phyloP scores from a whole-genome alignment of 1,284 basidiomycete genomes.

The Malassezia slooffiae region DNA sequence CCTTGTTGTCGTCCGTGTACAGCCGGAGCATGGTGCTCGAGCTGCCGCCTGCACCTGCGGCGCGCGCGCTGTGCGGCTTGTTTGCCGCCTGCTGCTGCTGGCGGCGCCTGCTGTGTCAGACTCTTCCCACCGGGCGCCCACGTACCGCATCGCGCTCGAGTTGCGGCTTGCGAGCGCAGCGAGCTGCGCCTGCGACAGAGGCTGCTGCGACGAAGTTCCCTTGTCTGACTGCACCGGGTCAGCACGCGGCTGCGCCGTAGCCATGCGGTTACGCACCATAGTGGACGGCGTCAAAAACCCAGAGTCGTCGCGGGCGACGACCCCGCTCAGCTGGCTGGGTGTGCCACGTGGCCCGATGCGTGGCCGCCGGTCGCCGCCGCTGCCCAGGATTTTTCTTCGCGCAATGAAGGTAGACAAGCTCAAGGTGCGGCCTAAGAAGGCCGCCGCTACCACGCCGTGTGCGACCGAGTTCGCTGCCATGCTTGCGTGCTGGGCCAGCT shows the following conservation, averaged over 20 bases:
- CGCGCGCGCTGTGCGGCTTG: conserved; percentile 75
- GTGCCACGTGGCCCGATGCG: conserved; percentile 4
- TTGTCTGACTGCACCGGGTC: conserved; percentile 11
- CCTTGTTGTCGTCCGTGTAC: conserved; percentile 87
- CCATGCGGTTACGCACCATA: too few relatives aligned
- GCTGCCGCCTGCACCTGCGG: conserved; percentile 89
- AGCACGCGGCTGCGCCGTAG: too few relatives aligned
- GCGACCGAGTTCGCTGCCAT: conserved; percentile 66
- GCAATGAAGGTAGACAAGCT: conserved; percentile 41
- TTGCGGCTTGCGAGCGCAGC: conserved; percentile 17
- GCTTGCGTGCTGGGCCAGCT: conserved; percentile 84
- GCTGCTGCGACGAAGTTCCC: neutral
- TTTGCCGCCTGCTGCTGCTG: conserved; percentile 57
- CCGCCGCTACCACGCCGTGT: conserved; percentile 59
- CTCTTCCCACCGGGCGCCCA: neutral
- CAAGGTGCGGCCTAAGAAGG: conserved; percentile 55
- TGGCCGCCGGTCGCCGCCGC: neutral
- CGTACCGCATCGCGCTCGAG: conserved; percentile 16
- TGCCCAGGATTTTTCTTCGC: neutral
- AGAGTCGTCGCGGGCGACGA: too few relatives aligned
- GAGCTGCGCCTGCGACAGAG: conserved; percentile 15
- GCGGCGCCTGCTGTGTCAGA: conserved; percentile 51
- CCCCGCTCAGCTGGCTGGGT: neutral
- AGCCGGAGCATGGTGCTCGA: conserved; percentile 96
- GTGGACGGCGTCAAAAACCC: too few relatives aligned